Evolutionary conservation across 306 rosid genomes (phyloP).

Genomic region (Casuarina equisetifolia): DNA sequence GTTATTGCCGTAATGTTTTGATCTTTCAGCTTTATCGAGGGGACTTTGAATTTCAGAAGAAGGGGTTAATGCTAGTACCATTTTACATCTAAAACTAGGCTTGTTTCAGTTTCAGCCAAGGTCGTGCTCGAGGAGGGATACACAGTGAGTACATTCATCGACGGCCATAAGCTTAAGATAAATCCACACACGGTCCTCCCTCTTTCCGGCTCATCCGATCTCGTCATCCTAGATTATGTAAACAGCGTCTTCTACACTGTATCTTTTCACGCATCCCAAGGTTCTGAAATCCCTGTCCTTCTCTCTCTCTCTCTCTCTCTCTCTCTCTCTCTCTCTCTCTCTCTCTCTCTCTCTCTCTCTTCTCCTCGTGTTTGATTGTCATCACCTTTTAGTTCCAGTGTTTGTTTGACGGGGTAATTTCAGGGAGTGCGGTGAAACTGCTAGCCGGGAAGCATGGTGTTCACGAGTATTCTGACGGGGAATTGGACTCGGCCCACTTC

Average conservation of each 20-base stretch:
- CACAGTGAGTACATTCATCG: slow-evolving; percentile 55
- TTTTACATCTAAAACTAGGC: not conserved
- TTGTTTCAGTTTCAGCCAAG: slow-evolving; percentile 35
- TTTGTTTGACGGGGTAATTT: not conserved
- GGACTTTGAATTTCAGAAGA: not conserved
- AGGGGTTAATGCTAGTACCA: not conserved
- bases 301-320: not conserved
- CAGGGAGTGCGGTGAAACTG: slow-evolving; percentile 46
- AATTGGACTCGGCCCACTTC: slow-evolving; percentile 45
- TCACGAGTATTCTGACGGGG: slow-evolving; percentile 60
- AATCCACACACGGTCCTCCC: slow-evolving; percentile 42
- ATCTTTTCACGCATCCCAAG: slow-evolving; percentile 47
- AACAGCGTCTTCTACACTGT: slow-evolving; percentile 53
- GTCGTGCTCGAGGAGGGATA: slow-evolving; percentile 62
- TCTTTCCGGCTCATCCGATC: slow-evolving; percentile 51
- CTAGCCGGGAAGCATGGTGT: slow-evolving; percentile 40
- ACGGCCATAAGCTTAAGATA: slow-evolving; percentile 58
- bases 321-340: not conserved
- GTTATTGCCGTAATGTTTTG: not conserved
- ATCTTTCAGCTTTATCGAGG: too few relatives aligned
- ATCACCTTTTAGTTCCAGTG: not conserved
- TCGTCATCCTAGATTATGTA: slow-evolving; percentile 51
- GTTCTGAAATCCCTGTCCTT: slow-evolving; percentile 26
- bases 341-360: too few relatives aligned
- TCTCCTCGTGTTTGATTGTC: not conserved